Percentiles rank a stretch among this genome's conserved stretches.
Conservation (phyloP, 495 filamentous ascomycete genomes). For the Hypoxylon fragiforme region DNA sequence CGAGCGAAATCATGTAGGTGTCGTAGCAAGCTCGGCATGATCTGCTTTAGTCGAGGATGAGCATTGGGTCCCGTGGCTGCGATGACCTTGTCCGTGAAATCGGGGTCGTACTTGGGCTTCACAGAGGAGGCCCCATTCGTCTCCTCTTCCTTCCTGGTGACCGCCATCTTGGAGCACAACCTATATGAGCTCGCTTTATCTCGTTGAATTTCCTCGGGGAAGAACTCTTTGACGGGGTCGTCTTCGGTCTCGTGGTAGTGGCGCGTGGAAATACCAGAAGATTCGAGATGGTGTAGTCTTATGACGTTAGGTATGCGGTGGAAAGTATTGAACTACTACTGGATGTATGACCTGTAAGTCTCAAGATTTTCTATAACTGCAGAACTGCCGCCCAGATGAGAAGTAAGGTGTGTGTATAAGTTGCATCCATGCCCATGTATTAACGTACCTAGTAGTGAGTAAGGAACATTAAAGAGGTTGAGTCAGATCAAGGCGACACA, state of each 20-base stretch:
- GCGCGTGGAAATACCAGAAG: too few relatives aligned
- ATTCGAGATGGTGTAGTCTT: too few relatives aligned
- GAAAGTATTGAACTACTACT: too few relatives aligned
- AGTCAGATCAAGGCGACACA: background rate
- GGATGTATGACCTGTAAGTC: too few relatives aligned
- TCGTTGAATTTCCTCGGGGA: background rate
- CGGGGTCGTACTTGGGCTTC: slow-evolving; percentile 50
- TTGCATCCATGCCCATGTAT: background rate
- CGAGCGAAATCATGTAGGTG: slow-evolving; percentile 64
- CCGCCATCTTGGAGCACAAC: background rate
- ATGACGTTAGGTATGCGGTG: too few relatives aligned
- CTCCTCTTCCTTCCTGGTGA: background rate
- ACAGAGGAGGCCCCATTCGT: slow-evolving; percentile 1
- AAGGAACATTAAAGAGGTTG: too few relatives aligned
- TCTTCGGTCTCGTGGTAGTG: too few relatives aligned
- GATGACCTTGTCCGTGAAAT: slow-evolving; percentile 71
- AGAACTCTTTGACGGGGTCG: background rate
- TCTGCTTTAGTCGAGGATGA: slow-evolving; percentile 55
- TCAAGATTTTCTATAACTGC: background rate
- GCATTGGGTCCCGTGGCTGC: slow-evolving; percentile 70
- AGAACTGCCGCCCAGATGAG: background rate
- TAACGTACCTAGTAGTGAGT: too few relatives aligned
- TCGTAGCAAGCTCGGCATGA: slow-evolving; percentile 57
- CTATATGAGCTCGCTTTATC: background rate
- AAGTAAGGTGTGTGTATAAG: background rate